These are phyloP conservation scores for Candida dajiaensis DNA, from an alignment of 805 yeast species.

Conservation along the genomic window DNA sequence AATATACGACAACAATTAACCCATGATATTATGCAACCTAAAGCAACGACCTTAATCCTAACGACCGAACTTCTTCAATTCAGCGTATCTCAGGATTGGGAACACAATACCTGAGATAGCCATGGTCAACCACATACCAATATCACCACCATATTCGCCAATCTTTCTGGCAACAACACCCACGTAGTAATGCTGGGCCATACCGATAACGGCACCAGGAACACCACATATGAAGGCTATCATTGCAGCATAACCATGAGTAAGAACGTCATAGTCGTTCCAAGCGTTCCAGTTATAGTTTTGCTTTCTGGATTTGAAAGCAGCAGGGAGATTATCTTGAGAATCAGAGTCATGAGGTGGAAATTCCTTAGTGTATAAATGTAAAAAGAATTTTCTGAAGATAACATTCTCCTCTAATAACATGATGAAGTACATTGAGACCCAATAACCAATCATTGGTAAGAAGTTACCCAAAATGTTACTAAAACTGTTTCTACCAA, in stretches of 20 bases:
- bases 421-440: conserved; percentile 70
- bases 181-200: conserved; percentile 80
- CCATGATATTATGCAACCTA: background rate
- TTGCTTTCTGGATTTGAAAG: conserved; percentile 26
- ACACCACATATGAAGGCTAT: conserved; percentile 63
- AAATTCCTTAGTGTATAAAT: conserved; percentile 39
- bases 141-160: conserved; percentile 70
- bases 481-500: conserved; percentile 68
- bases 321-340: conserved; percentile 1
- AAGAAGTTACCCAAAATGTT: conserved; percentile 72
- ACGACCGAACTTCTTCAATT: conserved; percentile 50
- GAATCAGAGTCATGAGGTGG: conserved; percentile 18
- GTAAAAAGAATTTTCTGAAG: conserved; percentile 48
- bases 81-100: conserved; percentile 61
- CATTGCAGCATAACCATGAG: conserved; percentile 69
- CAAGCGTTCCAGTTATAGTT: conserved; percentile 71
- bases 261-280: conserved; percentile 55
- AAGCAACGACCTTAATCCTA: conserved; percentile 9
- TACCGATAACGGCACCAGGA: conserved; percentile 79
- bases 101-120: conserved; percentile 62
- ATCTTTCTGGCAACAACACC: conserved; percentile 66
- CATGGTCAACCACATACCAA: conserved; percentile 77
- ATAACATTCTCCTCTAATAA: conserved; percentile 66
- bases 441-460: conserved; percentile 93
- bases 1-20: background rate